Evolutionary conservation across 2,329 filamentous ascomycete genomes (phyloP).

Genomic region (Diplodia intermedia): DNA sequence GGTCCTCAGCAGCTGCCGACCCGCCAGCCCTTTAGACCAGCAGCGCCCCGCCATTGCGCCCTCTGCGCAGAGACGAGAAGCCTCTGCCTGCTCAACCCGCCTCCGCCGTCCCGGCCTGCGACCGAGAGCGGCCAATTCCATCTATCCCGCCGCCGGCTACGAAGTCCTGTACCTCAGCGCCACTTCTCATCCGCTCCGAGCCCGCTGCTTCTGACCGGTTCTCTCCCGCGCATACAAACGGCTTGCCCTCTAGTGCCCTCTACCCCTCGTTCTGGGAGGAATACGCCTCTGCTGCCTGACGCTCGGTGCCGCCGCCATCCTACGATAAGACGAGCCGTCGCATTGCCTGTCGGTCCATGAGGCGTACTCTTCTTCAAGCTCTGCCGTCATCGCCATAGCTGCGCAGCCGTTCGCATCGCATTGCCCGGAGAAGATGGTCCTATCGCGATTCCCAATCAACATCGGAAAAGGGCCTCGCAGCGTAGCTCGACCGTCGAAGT

Average conservation of each 20-base stretch:
- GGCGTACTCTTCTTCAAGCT: background rate
- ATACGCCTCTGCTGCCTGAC: constrained; percentile 15
- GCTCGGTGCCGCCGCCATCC: constrained; percentile 14
- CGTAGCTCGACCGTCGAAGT: constrained; percentile 9
- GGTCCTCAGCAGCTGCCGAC: constrained; percentile 23
- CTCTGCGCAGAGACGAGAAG: background rate
- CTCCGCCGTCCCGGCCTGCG: constrained; percentile 12
- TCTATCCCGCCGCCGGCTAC: constrained; percentile 6
- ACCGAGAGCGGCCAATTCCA: constrained; percentile 24
- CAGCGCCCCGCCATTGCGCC: background rate
- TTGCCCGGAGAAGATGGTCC: constrained; percentile 23
- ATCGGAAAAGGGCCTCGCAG: constrained; percentile 14
- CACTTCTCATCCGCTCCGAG: constrained; percentile 8
- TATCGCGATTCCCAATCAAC: constrained; percentile 14
- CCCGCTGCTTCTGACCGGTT: constrained; percentile 4
- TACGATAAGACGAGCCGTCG: constrained; percentile 18
- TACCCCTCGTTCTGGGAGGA: constrained; percentile 17
- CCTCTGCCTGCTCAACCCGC: constrained; percentile 4
- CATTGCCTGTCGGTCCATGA: constrained; percentile 20
- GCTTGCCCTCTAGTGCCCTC: constrained; percentile 2
- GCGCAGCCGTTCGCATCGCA: background rate
- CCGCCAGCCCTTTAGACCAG: background rate
- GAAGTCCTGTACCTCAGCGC: background rate
- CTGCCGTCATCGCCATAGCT: constrained; percentile 7
- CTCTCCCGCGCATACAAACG: constrained; percentile 23